These are phyloP conservation scores for Curvularia sp. DNA, from an alignment of 2,329 filamentous ascomycete species.

Conservation along the genomic window DNA sequence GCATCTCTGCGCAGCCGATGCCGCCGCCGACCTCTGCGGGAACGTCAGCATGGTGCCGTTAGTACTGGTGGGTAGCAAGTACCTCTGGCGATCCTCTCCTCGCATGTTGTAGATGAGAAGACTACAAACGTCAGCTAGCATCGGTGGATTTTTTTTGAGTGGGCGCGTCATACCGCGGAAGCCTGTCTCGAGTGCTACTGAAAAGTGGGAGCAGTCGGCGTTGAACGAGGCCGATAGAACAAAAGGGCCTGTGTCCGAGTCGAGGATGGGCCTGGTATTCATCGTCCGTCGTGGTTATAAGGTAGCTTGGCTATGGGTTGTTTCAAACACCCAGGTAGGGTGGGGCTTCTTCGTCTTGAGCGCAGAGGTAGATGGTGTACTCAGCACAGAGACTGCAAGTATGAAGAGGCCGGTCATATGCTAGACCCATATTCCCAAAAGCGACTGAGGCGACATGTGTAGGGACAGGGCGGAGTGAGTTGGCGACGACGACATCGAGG, in stretches of 20 bases:
- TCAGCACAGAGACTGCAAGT: constrained; percentile 11
- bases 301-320: constrained; percentile 1
- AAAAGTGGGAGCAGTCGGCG: constrained; percentile 81
- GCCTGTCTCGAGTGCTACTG: constrained; percentile 84
- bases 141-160: background rate
- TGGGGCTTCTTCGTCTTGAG: constrained; percentile 23
- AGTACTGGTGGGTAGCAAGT: background rate
- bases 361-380: constrained; percentile 16
- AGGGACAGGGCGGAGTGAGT: constrained; percentile 13
- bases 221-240: constrained; percentile 89
- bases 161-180: constrained; percentile 74
- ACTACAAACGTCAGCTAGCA: constrained; percentile 34
- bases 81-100: constrained; percentile 44
- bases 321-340: constrained; percentile 3
- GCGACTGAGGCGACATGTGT: constrained; percentile 19
- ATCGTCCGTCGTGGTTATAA: constrained; percentile 58
- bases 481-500: constrained; percentile 12
- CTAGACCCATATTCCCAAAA: constrained; percentile 31
- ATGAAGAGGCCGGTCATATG: constrained; percentile 32
- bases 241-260: constrained; percentile 74
- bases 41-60: constrained; percentile 22
- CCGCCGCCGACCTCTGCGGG: constrained; percentile 63
- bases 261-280: constrained; percentile 89
- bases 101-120: constrained; percentile 42
- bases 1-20: constrained; percentile 83